These are phyloP conservation scores for Chalaropsis ovoidea DNA, from an alignment of 2,329 filamentous ascomycete species.

Conservation along the genomic window DNA sequence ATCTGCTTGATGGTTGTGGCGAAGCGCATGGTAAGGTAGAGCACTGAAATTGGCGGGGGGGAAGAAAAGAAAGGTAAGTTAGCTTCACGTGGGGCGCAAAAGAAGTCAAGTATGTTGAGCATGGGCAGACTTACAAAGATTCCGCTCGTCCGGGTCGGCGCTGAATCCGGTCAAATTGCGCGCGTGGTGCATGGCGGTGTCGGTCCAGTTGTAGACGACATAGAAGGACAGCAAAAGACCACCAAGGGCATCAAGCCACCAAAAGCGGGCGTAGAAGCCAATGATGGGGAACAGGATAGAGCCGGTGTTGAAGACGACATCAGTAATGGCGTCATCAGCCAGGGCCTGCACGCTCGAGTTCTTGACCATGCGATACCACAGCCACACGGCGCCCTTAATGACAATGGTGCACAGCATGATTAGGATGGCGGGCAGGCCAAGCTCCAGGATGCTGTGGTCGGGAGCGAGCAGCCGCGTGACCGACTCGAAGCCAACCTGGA, in stretches of 20 bases:
- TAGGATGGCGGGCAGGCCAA: constrained; percentile 59
- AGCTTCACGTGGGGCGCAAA: background rate
- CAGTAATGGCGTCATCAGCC: constrained; percentile 49
- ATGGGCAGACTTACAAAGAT: constrained; percentile 43
- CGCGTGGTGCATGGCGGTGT: constrained; percentile 65
- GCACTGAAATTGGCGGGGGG: constrained; percentile 34
- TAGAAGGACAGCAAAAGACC: constrained; percentile 67
- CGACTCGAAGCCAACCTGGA: constrained; percentile 65
- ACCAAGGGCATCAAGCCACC: constrained; percentile 76
- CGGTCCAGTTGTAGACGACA: constrained; percentile 70
- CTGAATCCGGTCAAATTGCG: constrained; percentile 70
- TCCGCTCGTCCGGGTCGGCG: constrained; percentile 69
- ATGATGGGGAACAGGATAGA: constrained; percentile 77
- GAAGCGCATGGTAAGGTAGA: constrained; percentile 91
- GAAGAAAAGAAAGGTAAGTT: background rate
- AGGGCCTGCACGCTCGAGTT: constrained; percentile 80
- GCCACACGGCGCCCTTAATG: constrained; percentile 72
- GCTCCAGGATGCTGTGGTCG: constrained; percentile 59
- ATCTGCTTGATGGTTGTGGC: constrained; percentile 79
- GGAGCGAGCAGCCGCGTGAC: constrained; percentile 50
- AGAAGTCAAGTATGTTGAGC: no score
- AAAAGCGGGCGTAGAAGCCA: constrained; percentile 64
- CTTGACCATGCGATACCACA: constrained; percentile 77
- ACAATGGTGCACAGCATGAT: constrained; percentile 77
- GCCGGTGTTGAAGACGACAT: constrained; percentile 84